Conservation (phyloP, 1,284 basidiomycete genomes). For the Vanrija sp. region DNA sequence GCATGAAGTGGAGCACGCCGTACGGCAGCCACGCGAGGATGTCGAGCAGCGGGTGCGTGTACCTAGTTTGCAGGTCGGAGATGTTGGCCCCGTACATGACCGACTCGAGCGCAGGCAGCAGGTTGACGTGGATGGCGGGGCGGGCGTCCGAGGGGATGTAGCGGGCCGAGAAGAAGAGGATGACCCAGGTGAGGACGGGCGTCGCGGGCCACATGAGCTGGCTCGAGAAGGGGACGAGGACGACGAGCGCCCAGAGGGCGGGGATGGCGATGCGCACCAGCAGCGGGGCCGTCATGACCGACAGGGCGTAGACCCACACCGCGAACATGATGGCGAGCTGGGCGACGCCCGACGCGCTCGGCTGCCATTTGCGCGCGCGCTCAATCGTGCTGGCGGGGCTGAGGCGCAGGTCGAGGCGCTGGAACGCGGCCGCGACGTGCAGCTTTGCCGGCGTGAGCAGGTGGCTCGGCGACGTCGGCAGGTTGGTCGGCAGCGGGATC, state of each 20-base stretch:
- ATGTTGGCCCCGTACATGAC: constrained; percentile 96
- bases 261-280: constrained; percentile 77
- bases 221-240: constrained; percentile 80
- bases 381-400: constrained; percentile 66
- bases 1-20: constrained; percentile 82
- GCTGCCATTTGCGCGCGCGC: constrained; percentile 60
- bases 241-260: constrained; percentile 61
- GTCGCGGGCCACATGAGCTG: constrained; percentile 90
- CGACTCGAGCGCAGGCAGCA: constrained; percentile 89
- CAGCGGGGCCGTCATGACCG: constrained; percentile 63
- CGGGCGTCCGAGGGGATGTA: constrained; percentile 74
- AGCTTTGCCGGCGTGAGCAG: constrained; percentile 34
- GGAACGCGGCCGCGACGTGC: constrained; percentile 39
- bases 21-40: constrained; percentile 95
- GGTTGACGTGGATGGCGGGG: constrained; percentile 81
- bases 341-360: constrained; percentile 59
- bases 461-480: constrained; percentile 21
- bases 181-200: constrained; percentile 78
- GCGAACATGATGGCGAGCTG: constrained; percentile 57
- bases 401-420: constrained; percentile 69
- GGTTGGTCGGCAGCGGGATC: constrained; percentile 25
- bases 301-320: constrained; percentile 69
- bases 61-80: constrained; percentile 89
- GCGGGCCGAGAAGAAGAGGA: constrained; percentile 78
- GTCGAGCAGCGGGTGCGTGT: constrained; percentile 86